Evolutionary conservation across 1,139 yeast genomes (phyloP).

Genomic region (Debaryomyces nepalensis): DNA sequence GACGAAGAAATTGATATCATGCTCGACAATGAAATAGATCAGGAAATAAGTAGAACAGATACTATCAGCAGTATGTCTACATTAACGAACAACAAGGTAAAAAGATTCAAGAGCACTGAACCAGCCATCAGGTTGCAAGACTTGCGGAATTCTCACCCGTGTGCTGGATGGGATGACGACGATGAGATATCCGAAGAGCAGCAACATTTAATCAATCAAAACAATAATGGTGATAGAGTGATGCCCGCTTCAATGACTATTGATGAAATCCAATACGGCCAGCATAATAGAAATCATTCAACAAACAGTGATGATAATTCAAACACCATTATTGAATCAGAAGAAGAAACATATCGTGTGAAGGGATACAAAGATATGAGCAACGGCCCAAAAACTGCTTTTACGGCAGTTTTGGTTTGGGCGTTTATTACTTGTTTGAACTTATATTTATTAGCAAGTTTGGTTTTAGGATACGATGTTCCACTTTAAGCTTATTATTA

Average conservation of each 20-base stretch:
- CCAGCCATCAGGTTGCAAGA: slow-evolving; percentile 51
- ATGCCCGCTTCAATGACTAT: neutral
- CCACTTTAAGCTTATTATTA: slow-evolving; percentile 28
- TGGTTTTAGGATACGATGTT: slow-evolving; percentile 49
- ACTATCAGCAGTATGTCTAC: slow-evolving; percentile 10
- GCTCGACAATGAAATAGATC: slow-evolving; percentile 26
- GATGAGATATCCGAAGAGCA: slow-evolving; percentile 31
- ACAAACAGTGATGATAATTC: slow-evolving; percentile 2
- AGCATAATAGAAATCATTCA: slow-evolving; percentile 1
- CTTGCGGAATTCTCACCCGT: slow-evolving; percentile 48
- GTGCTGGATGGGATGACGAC: slow-evolving; percentile 51
- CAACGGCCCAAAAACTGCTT: slow-evolving; percentile 51
- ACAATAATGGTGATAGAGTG: neutral
- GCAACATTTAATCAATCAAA: slow-evolving; percentile 18
- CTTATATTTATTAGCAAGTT: slow-evolving; percentile 53
- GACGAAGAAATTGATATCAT: slow-evolving; percentile 33
- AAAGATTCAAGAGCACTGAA: slow-evolving; percentile 38
- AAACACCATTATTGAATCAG: slow-evolving; percentile 15
- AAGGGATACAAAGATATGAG: slow-evolving; percentile 57
- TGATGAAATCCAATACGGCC: slow-evolving; percentile 4
- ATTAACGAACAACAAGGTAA: slow-evolving; percentile 7
- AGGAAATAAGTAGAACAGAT: slow-evolving; percentile 5
- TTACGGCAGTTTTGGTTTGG: slow-evolving; percentile 55
- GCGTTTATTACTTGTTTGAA: slow-evolving; percentile 55
- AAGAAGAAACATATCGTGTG: slow-evolving; percentile 22